phyloP scores from a whole-genome alignment of 768 basidiomycete species.

The Tylopilus felleus region DNA sequence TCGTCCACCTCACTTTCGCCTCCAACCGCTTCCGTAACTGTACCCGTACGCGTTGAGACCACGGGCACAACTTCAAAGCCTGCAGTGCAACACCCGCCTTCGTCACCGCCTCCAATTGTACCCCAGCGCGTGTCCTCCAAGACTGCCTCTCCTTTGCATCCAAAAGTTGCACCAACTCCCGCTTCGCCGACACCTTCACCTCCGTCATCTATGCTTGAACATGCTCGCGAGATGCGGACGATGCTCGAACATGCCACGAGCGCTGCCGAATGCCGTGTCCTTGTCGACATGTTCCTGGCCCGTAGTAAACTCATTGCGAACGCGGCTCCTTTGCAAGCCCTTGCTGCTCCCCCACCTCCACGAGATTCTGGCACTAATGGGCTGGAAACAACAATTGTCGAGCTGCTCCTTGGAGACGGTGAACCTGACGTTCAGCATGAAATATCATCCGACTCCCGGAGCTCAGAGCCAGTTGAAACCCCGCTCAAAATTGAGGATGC shows the following conservation, averaged over 20 bases:
- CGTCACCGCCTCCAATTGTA: constrained; percentile 1
- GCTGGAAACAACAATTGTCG: constrained; percentile 52
- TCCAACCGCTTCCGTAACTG: neutral
- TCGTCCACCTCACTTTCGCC: constrained; percentile 2
- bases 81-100: neutral
- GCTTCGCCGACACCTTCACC: constrained; percentile 16
- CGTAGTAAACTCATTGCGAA: constrained; percentile 47
- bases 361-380: constrained; percentile 25
- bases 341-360: constrained; percentile 35
- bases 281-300: constrained; percentile 78
- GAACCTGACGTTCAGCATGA: neutral
- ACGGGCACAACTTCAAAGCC: neutral
- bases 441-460: neutral
- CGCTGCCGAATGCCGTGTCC: constrained; percentile 80
- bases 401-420: constrained; percentile 37
- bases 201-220: constrained; percentile 35
- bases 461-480: constrained; percentile 2
- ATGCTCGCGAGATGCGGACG: constrained; percentile 64
- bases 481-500: neutral
- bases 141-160: constrained; percentile 1
- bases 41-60: constrained; percentile 4
- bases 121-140: constrained; percentile 18
- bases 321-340: constrained; percentile 26
- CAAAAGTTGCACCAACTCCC: constrained; percentile 12
- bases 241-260: constrained; percentile 66